phyloP scores from a whole-genome alignment of 1,139 yeast genomes.

The Wickerhamiella infanticola region DNA sequence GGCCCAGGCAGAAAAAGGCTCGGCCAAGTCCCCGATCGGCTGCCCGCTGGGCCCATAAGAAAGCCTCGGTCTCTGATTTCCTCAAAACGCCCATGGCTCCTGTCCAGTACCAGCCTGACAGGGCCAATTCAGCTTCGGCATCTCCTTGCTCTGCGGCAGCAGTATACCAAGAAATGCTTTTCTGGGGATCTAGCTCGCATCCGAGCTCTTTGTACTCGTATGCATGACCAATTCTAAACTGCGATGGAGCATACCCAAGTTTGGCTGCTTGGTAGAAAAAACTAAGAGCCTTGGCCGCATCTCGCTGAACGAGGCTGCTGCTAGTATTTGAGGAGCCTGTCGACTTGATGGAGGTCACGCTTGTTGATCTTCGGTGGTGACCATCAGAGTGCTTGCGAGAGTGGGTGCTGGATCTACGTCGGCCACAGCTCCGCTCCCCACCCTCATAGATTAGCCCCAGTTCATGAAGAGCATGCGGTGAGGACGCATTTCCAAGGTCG shows the following conservation, averaged over 20 bases:
- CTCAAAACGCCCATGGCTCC: slow-evolving; percentile 61
- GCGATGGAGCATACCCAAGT: slow-evolving; percentile 63
- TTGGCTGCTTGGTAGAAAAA: slow-evolving; percentile 67
- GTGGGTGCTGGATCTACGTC: slow-evolving; percentile 2
- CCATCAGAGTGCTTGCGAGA: not conserved
- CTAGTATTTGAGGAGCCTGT: not conserved
- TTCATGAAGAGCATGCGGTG: slow-evolving; percentile 46
- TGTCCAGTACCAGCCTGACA: slow-evolving; percentile 82
- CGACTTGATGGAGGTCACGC: not conserved
- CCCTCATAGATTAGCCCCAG: slow-evolving; percentile 61
- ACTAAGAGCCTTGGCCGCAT: slow-evolving; percentile 47
- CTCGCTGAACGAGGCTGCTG: slow-evolving; percentile 13
- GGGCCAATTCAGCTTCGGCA: slow-evolving; percentile 76
- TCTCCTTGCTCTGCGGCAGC: slow-evolving; percentile 60
- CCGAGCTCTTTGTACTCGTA: slow-evolving; percentile 76
- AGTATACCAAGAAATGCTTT: slow-evolving; percentile 81
- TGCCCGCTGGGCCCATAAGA: slow-evolving; percentile 79
- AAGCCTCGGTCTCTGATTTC: slow-evolving; percentile 66
- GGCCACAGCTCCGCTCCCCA: slow-evolving; percentile 22
- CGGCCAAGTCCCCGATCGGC: slow-evolving; percentile 66
- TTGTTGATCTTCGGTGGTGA: not conserved
- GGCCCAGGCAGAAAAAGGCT: slow-evolving; percentile 75
- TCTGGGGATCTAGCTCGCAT: slow-evolving; percentile 48
- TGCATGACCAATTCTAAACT: slow-evolving; percentile 70
- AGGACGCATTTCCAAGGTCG: slow-evolving; percentile 28